Evolutionary conservation across 1,284 basidiomycete species (phyloP).

Genomic region (Cronartium quercuum): DNA sequence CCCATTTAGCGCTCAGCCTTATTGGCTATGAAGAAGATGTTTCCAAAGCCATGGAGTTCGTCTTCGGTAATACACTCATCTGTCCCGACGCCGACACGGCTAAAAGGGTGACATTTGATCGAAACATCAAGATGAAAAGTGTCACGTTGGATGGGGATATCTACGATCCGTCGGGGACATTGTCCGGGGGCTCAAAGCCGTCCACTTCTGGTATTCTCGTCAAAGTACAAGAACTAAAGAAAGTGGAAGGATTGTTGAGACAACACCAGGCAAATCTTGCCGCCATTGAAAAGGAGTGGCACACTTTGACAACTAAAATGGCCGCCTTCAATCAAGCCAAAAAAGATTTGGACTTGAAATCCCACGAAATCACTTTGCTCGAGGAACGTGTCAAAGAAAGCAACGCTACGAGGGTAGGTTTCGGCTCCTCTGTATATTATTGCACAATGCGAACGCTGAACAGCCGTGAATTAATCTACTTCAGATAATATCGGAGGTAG

Average conservation of each 20-base stretch:
- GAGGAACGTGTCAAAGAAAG: conserved; percentile 81
- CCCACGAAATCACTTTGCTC: conserved; percentile 75
- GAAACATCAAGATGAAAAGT: conserved; percentile 66
- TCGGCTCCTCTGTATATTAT: neutral
- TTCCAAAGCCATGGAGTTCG: conserved; percentile 80
- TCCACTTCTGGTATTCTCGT: conserved; percentile 69
- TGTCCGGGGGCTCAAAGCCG: conserved; percentile 84
- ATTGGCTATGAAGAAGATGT: conserved; percentile 82
- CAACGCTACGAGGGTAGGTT: conserved; percentile 73
- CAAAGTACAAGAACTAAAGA: conserved; percentile 74
- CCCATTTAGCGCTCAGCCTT: conserved; percentile 75
- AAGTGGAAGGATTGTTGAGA: conserved; percentile 58
- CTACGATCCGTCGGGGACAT: conserved; percentile 90
- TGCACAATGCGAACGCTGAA: neutral
- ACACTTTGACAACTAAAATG: conserved; percentile 57
- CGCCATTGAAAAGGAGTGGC: conserved; percentile 60
- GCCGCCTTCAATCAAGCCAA: conserved; percentile 64
- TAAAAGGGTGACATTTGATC: conserved; percentile 78
- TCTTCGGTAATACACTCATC: conserved; percentile 88
- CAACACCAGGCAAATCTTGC: conserved; percentile 56
- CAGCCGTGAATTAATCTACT: neutral
- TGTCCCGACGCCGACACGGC: conserved; percentile 85
- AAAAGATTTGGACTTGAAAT: conserved; percentile 76
- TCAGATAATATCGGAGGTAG: conserved; percentile 75
- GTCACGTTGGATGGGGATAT: conserved; percentile 93